phyloP scores from a whole-genome alignment of 192 early-diverging fungal species.

The Backusella macrospora region DNA sequence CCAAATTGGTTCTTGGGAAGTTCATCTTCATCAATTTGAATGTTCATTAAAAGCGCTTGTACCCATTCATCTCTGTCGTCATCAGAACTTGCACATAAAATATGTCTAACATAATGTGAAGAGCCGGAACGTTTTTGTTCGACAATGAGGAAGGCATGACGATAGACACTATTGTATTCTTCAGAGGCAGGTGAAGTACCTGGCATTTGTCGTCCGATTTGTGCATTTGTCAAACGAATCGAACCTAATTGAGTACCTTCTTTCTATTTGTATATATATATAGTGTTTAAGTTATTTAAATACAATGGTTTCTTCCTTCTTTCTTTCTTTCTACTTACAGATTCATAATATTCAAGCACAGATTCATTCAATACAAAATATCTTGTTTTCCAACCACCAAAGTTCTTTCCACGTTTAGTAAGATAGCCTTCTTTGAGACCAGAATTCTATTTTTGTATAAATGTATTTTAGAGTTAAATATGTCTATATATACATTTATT shows the following conservation, averaged over 20 bases:
- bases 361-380: slow-evolving; percentile 78
- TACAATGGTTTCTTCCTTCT: background rate
- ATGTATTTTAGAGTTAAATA: background rate
- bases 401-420: slow-evolving; percentile 93
- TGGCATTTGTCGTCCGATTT: slow-evolving; percentile 64
- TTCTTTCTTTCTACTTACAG: slow-evolving; percentile 22
- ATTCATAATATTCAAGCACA: slow-evolving; percentile 83
- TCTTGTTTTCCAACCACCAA: slow-evolving; percentile 96
- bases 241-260: slow-evolving; percentile 70
- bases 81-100: slow-evolving; percentile 91
- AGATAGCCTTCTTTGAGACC: slow-evolving; percentile 85
- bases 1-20: background rate
- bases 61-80: slow-evolving; percentile 94
- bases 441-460: slow-evolving; percentile 40
- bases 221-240: slow-evolving; percentile 78
- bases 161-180: slow-evolving; percentile 51
- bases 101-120: slow-evolving; percentile 57
- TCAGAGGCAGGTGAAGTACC: slow-evolving; percentile 27
- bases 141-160: slow-evolving; percentile 85
- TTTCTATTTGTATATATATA: slow-evolving; percentile 40
- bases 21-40: slow-evolving; percentile 18
- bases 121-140: slow-evolving; percentile 66
- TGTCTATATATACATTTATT: background rate
- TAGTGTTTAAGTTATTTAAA: background rate
- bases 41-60: slow-evolving; percentile 58